Conservation (phyloP, 2,329 filamentous ascomycete genomes). For the Fusarium sterilihyphosum region DNA sequence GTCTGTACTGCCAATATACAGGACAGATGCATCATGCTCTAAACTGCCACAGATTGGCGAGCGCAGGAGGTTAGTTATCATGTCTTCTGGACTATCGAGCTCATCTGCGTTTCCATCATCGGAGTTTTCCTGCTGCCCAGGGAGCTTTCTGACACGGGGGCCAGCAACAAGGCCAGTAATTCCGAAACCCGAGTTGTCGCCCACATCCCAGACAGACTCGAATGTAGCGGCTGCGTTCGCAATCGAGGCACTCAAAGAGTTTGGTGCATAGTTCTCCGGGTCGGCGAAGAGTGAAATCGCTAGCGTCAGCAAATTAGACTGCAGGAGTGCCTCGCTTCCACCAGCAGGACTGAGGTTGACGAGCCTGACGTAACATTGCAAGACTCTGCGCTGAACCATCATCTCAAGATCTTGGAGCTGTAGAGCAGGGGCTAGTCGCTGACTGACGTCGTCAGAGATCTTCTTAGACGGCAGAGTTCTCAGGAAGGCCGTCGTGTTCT, state of each 20-base stretch:
- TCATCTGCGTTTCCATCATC: constrained; percentile 56
- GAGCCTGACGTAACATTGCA: constrained; percentile 94
- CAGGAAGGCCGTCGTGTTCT: constrained; percentile 92
- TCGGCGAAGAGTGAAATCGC: constrained; percentile 94
- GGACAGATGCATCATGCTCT: constrained; percentile 86
- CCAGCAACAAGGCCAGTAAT: constrained; percentile 86
- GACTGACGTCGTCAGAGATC: constrained; percentile 84
- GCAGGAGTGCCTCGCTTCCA: constrained; percentile 84
- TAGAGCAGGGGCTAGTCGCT: constrained; percentile 83
- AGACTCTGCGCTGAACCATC: constrained; percentile 90
- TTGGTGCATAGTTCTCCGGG: constrained; percentile 86
- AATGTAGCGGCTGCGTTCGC: constrained; percentile 90
- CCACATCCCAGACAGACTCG: constrained; percentile 94
- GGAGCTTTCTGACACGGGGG: constrained; percentile 76
- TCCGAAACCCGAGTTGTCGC: constrained; percentile 94
- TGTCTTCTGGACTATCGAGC: constrained; percentile 68
- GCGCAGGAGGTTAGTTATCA: constrained; percentile 69
- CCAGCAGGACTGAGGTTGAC: constrained; percentile 88
- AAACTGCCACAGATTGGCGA: constrained; percentile 83
- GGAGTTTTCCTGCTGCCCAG: constrained; percentile 70
- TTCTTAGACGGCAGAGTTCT: constrained; percentile 85
- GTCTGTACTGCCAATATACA: constrained; percentile 70
- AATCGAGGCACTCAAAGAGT: constrained; percentile 88
- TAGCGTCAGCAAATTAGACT: constrained; percentile 90
- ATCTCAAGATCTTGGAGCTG: constrained; percentile 91